Conservation (phyloP, 2,329 filamentous ascomycete genomes). For the Xylariaceae sp. region DNA sequence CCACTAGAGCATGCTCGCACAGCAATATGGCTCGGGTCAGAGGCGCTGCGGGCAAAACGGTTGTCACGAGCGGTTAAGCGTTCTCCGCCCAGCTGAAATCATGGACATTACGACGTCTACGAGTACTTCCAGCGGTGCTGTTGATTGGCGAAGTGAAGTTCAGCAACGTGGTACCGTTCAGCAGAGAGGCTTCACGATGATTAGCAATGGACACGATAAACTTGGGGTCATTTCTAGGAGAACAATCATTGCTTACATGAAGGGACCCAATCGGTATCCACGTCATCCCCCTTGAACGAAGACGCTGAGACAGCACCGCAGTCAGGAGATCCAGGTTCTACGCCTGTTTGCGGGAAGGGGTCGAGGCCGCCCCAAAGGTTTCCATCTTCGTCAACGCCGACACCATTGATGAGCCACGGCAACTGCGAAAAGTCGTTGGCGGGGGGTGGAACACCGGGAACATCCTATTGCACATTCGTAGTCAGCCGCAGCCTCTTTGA, state of each 20-base stretch:
- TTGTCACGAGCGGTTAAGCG: slow-evolving; percentile 11
- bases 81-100: slow-evolving; percentile 14
- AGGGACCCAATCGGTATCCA: slow-evolving; percentile 18
- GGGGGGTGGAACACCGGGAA: slow-evolving; percentile 32
- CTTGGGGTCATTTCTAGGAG: background rate
- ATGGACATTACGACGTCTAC: slow-evolving; percentile 6
- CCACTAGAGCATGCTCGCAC: too few species aligned
- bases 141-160: slow-evolving; percentile 11
- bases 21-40: slow-evolving; percentile 10
- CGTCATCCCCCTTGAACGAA: slow-evolving; percentile 11
- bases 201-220: background rate
- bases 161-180: slow-evolving; percentile 17
- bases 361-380: slow-evolving; percentile 36
- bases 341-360: slow-evolving; percentile 36
- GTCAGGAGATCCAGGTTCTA: slow-evolving; percentile 26
- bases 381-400: slow-evolving; percentile 32
- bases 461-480: slow-evolving; percentile 8
- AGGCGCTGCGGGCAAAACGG: slow-evolving; percentile 14
- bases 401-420: slow-evolving; percentile 33
- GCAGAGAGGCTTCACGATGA: slow-evolving; percentile 11
- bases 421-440: slow-evolving; percentile 35
- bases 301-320: slow-evolving; percentile 11
- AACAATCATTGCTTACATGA: slow-evolving; percentile 13
- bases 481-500: too few species aligned
- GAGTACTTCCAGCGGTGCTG: background rate